Evolutionary conservation across 2,329 filamentous ascomycete genomes (phyloP).

Genomic region (Thyridium curvatum): DNA sequence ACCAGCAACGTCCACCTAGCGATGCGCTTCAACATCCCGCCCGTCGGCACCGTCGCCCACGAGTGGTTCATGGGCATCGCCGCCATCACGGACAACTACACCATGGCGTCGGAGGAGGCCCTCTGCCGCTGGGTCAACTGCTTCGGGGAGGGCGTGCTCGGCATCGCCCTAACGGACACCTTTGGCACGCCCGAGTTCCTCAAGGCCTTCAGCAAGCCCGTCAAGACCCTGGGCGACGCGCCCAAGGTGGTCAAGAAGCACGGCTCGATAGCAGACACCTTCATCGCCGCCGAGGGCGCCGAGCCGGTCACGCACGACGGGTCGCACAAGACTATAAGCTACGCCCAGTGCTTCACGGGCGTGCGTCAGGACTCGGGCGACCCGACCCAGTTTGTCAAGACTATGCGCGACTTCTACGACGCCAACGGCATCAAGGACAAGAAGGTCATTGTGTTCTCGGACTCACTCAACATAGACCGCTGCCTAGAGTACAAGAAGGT

Average conservation of each 20-base stretch:
- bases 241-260: constrained; percentile 18
- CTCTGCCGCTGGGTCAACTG: constrained; percentile 85
- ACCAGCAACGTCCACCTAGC: constrained; percentile 97
- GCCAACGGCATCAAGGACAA: constrained; percentile 65
- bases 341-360: constrained; percentile 76
- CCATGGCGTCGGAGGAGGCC: constrained; percentile 75
- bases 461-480: constrained; percentile 85
- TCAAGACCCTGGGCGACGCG: constrained; percentile 36
- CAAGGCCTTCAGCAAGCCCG: constrained; percentile 68
- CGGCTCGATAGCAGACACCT: constrained; percentile 17
- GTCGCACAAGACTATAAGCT: constrained; percentile 24
- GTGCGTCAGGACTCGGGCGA: constrained; percentile 89
- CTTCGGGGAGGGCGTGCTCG: constrained; percentile 78
- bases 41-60: constrained; percentile 85
- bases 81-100: constrained; percentile 82
- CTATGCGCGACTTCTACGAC: constrained; percentile 78
- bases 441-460: constrained; percentile 92
- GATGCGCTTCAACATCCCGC: constrained; percentile 80
- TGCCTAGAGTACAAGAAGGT: constrained; percentile 86
- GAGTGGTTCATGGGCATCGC: constrained; percentile 99
- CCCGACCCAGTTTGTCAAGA: constrained; percentile 69
- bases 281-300: constrained; percentile 6
- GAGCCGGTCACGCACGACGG: too few relatives aligned
- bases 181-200: constrained; percentile 91
- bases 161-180: constrained; percentile 90